Percentiles rank a stretch among this genome's conserved stretches.
Conservation (phyloP, 441 rosid genomes). For the Pelargonium australe region DNA sequence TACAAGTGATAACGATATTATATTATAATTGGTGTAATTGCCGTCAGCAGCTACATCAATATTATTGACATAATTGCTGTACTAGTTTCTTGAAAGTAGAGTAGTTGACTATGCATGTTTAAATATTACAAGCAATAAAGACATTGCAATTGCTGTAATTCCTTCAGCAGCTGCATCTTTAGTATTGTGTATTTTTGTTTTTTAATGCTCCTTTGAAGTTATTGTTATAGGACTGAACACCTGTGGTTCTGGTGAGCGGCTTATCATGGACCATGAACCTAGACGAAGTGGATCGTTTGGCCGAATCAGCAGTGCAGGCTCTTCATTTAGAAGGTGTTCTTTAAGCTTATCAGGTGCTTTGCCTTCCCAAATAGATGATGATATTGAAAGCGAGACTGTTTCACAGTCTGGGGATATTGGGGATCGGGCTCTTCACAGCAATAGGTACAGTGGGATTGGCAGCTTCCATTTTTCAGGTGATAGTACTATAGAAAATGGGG, state of each 20-base stretch:
- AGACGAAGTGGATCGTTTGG: constrained; percentile 33
- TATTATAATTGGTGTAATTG: not conserved
- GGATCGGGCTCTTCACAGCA: constrained; percentile 57
- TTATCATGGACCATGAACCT: constrained; percentile 42
- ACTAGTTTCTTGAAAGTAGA: not conserved
- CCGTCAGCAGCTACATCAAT: not conserved
- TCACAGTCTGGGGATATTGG: constrained; percentile 93
- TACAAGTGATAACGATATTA: not conserved
- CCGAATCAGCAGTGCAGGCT: constrained; percentile 36
- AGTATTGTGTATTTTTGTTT: not conserved
- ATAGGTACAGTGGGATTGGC: constrained; percentile 38
- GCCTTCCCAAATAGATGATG: constrained; percentile 35
- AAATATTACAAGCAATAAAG: not conserved
- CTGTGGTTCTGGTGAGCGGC: constrained; percentile 19
- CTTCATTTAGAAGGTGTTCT: constrained; percentile 46
- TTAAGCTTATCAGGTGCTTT: constrained; percentile 30
- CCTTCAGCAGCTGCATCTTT: not conserved
- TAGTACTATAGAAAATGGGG: constrained; percentile 35
- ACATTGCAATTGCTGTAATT: not conserved
- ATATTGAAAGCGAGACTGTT: constrained; percentile 47
- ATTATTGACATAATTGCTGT: not conserved
- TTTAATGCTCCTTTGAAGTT: constrained; percentile 7
- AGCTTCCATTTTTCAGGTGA: constrained; percentile 41
- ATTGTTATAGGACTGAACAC: not conserved
- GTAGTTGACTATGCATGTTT: not conserved